A percentile compares a stretch with the other conserved stretches of the same genome.
These are phyloP conservation scores for Ascochyta pisi DNA, from an alignment of 2,329 filamentous ascomycete species.

Conservation along the genomic window DNA sequence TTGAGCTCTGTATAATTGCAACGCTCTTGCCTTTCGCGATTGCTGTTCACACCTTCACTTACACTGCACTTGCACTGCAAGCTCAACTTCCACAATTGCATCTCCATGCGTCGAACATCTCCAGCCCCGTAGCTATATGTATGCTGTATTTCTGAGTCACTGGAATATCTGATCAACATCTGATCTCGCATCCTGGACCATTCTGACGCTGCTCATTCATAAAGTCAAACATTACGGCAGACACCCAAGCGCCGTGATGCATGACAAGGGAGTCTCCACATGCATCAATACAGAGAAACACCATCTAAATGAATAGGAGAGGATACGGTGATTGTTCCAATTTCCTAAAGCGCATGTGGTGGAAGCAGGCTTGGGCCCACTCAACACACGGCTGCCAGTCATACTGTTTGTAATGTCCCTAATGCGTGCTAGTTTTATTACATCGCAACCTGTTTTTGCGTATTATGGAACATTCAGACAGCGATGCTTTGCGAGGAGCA, in stretches of 20 bases:
- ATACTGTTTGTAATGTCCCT: background rate
- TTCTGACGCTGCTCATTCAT: background rate
- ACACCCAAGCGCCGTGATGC: background rate
- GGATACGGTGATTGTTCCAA: too few species aligned
- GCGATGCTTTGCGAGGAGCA: background rate
- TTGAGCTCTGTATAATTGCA: background rate
- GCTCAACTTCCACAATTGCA: background rate
- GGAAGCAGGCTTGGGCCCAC: background rate
- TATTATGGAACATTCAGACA: background rate
- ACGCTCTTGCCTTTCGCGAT: background rate
- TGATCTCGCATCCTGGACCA: background rate
- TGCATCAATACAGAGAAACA: background rate
- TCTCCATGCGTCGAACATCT: background rate
- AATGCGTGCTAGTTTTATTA: background rate
- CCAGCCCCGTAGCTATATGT: background rate
- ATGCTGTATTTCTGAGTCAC: too few species aligned
- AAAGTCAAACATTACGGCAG: background rate
- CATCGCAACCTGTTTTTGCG: background rate
- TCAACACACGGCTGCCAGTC: background rate
- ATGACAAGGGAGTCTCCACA: background rate
- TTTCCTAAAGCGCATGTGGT: background rate
- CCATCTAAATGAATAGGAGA: too few species aligned
- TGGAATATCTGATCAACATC: background rate
- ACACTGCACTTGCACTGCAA: background rate
- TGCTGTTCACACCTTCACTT: slow-evolving; percentile 3